Evolutionary conservation across 768 basidiomycete species (phyloP).

Genomic region (Tulasnella sp.): DNA sequence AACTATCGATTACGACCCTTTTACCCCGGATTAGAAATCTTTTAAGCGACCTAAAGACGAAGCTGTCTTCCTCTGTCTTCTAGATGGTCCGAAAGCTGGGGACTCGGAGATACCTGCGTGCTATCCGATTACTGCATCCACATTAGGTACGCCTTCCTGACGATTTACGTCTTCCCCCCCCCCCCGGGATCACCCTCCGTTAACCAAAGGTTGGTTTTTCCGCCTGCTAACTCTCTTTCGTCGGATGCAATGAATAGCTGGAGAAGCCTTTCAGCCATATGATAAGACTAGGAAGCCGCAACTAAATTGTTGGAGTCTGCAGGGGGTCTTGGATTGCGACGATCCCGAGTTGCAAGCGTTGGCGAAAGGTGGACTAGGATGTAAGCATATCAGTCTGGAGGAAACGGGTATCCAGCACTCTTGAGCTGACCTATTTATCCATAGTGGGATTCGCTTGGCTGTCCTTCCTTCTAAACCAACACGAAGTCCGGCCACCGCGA

Average conservation of each 20-base stretch:
- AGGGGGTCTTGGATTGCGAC: not conserved
- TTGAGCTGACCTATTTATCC: not conserved
- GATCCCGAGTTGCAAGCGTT: constrained; percentile 5
- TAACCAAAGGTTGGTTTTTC: not conserved
- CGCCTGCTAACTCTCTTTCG: not conserved
- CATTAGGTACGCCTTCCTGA: not conserved
- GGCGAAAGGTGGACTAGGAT: not conserved
- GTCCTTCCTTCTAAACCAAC: not conserved
- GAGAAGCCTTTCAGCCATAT: not conserved
- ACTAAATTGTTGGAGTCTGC: not conserved
- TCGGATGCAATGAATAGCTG: not conserved
- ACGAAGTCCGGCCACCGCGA: not conserved
- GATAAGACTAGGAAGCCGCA: not conserved
- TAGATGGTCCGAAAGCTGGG: not conserved
- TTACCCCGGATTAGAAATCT: not conserved
- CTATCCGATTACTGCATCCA: not conserved
- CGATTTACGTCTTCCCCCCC: not conserved
- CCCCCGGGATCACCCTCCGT: no score
- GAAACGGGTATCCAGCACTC: not conserved
- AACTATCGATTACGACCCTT: not conserved
- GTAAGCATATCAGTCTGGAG: not conserved
- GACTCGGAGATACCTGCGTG: not conserved
- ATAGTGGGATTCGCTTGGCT: not conserved
- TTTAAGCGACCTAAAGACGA: not conserved
- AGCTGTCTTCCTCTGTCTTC: not conserved